Base-by-base conservation (phyloP, 768 basidiomycete genomes). In the Lactarius pseudohatsudake region DNA sequence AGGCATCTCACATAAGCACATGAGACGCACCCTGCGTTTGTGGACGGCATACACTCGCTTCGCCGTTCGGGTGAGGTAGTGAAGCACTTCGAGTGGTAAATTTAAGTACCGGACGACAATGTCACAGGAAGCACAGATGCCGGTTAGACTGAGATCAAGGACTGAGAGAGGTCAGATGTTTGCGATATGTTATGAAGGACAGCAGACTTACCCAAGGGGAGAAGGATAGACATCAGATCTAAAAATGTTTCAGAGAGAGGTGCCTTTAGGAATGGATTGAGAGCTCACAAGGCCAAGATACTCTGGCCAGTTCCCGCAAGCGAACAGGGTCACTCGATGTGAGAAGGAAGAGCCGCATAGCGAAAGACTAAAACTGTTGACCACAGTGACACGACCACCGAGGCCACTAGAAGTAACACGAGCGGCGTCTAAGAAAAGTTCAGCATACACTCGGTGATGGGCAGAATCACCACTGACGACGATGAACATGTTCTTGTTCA, bases 11-110 rank as follows among this genome's bases (percentile, higher is more conserved):
- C 7, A 22, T 50, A 7, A n/a, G 26, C 7, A 18, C 43, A 50
- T 18, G 50, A 62, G 57, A 43, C 66, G 32, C 53, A 63, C 66
- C 50, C 30, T 50, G 16, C 61, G 66, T 28, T 59, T 54, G 18
- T 55, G 55, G 30, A 16, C 30, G 9, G 55, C 28, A 34, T 32
- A 57, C 34, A 57, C 55, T 30, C 11, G 55, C 55, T 57, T 57
- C 55, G 32, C 32, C 55, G 55, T 30, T 34, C 55, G 30, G 20
- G 55, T 57, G 30, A 57, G 30, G 30, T 32, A 20, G 55, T 18
- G 10, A 5, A 57, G 28, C 30, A 57, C 55, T 57, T 30, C 15
- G 4, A 3, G 28, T 30, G 10, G 15, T 32, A 30, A 20, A 57
- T 18, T 50, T 34, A 34, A 34, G 16, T 18, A 57, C 20, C 30